A percentile compares a stretch with the other conserved stretches of the same genome.
These are phyloP conservation scores for Phialophora expanda DNA, from an alignment of 2,329 filamentous ascomycete species.

Conservation along the genomic window DNA sequence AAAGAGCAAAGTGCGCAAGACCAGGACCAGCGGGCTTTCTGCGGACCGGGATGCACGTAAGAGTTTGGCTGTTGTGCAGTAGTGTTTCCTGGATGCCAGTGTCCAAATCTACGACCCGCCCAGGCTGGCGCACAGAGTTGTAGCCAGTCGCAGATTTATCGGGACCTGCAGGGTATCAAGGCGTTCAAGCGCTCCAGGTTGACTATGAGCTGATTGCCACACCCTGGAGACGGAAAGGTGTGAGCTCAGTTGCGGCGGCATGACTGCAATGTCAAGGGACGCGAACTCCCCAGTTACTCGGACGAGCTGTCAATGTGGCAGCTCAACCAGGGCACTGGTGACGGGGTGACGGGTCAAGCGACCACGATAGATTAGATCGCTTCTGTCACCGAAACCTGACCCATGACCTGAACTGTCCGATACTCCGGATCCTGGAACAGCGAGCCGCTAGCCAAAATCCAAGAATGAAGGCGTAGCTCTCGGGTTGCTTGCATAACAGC, in stretches of 20 bases:
- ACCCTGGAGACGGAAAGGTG: not conserved
- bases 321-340: not conserved
- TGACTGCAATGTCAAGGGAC: not conserved
- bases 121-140: conserved; percentile 20
- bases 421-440: conserved; percentile 10
- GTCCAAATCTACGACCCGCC: conserved; percentile 18
- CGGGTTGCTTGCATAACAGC: conserved; percentile 9
- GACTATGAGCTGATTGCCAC: not conserved
- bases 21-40: conserved; percentile 15
- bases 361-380: conserved; percentile 10
- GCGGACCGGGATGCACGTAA: conserved; percentile 14
- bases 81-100: conserved; percentile 17
- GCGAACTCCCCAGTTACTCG: not conserved
- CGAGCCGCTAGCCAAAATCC: conserved; percentile 5
- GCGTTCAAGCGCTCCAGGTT: conserved; percentile 1
- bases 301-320: not conserved
- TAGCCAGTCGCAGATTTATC: conserved; percentile 27
- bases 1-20: conserved; percentile 9
- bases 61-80: conserved; percentile 23
- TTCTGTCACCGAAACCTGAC: not conserved
- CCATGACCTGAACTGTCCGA: not conserved
- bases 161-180: conserved; percentile 15
- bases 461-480: conserved; percentile 12
- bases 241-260: not conserved
- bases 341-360: not conserved